Conservation (phyloP, 805 yeast species). For the Pichia cephalocereana region DNA sequence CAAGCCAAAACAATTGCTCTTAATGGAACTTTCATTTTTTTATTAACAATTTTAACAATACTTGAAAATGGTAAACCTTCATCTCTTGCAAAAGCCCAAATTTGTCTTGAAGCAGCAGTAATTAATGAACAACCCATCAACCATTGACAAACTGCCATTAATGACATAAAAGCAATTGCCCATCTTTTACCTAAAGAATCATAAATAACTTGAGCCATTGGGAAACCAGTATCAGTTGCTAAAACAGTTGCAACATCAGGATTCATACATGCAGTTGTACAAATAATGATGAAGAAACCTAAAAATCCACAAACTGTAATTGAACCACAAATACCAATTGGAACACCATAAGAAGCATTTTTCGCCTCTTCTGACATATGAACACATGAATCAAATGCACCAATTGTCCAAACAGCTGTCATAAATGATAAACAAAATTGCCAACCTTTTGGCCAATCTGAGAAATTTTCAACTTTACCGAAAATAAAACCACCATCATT, state of each 20-base stretch:
- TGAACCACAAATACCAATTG: slow-evolving; percentile 54
- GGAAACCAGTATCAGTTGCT: slow-evolving; percentile 42
- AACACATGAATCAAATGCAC: slow-evolving; percentile 63
- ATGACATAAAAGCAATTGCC: slow-evolving; percentile 55
- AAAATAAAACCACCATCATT: slow-evolving; percentile 47
- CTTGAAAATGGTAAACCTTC: slow-evolving; percentile 60
- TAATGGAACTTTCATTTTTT: slow-evolving; percentile 50
- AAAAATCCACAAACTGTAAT: slow-evolving; percentile 47
- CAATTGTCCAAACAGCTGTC: slow-evolving; percentile 71
- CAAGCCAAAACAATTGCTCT: slow-evolving; percentile 53
- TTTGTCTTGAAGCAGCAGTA: slow-evolving; percentile 59
- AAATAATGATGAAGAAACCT: slow-evolving; percentile 49
- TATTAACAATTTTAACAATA: slow-evolving; percentile 48
- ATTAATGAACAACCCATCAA: slow-evolving; percentile 57
- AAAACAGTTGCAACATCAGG: slow-evolving; percentile 35
- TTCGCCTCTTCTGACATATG: slow-evolving; percentile 67
- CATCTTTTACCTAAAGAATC: slow-evolving; percentile 56
- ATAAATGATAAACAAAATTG: slow-evolving; percentile 37
- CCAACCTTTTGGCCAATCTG: slow-evolving; percentile 56
- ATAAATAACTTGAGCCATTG: slow-evolving; percentile 55
- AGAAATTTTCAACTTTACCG: slow-evolving; percentile 39
- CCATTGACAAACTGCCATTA: slow-evolving; percentile 52
- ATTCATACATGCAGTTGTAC: slow-evolving; percentile 45
- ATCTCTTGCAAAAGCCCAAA: slow-evolving; percentile 72
- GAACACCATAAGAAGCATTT: slow-evolving; percentile 54